Evolutionary conservation across 176 grass and related monocot genomes (phyloP).

Genomic region (Ananas comosus): DNA sequence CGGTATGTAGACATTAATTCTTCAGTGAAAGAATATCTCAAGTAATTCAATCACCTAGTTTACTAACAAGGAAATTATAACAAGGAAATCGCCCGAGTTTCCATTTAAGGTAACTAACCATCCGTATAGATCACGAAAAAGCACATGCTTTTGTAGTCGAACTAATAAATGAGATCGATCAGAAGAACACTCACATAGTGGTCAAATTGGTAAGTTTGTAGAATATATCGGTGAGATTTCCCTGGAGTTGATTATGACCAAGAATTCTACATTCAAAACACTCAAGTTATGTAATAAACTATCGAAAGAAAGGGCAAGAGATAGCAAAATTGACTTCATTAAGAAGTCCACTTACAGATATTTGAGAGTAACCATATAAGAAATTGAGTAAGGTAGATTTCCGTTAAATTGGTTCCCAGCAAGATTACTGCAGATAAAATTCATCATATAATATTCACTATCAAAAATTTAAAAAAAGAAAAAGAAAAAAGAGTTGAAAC

Average conservation of each 20-base stretch:
- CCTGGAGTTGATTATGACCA: slow-evolving; percentile 70
- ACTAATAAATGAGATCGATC: background rate
- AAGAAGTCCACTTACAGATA: slow-evolving; percentile 50
- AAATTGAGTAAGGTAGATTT: slow-evolving; percentile 14
- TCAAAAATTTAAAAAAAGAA: no score
- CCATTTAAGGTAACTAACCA: no score
- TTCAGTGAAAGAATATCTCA: no score
- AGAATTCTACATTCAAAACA: slow-evolving; percentile 55
- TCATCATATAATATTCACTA: background rate
- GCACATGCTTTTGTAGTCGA: background rate
- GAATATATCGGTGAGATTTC: slow-evolving; percentile 47
- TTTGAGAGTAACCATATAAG: slow-evolving; percentile 5
- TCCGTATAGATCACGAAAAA: no score
- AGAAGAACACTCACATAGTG: slow-evolving; percentile 52
- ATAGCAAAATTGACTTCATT: slow-evolving; percentile 6
- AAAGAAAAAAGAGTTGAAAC: background rate
- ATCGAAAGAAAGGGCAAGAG: background rate
- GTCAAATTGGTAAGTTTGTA: slow-evolving; percentile 53
- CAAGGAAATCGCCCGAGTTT: no score
- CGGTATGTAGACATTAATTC: no score
- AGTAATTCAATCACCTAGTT: no score
- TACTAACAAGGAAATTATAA: no score
- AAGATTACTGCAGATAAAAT: slow-evolving; percentile 15
- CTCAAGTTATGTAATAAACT: slow-evolving; percentile 5
- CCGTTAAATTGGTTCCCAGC: slow-evolving; percentile 9